A percentile compares a stretch with the other conserved stretches of the same genome.
These are phyloP conservation scores for Peniophora sp. DNA, from an alignment of 1,284 basidiomycete species.

Conservation along the genomic window DNA sequence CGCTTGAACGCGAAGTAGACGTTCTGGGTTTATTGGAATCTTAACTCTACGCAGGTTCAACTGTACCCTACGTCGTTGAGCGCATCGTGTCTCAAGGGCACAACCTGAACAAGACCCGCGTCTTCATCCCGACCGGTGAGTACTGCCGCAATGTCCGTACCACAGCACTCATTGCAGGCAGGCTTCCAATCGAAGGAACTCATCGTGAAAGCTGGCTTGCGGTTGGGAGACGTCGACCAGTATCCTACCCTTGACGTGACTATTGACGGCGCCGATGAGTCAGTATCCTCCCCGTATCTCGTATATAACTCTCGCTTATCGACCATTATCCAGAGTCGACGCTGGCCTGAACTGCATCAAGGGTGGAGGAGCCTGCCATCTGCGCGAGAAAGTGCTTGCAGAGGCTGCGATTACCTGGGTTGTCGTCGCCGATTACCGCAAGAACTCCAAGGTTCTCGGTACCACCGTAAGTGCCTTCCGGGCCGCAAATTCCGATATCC, in stretches of 20 bases:
- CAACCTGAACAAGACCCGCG: slow-evolving; percentile 68
- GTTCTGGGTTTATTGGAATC: not conserved
- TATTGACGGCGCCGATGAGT: slow-evolving; percentile 97
- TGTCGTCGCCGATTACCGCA: slow-evolving; percentile 93
- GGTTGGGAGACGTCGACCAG: slow-evolving; percentile 88
- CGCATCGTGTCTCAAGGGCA: slow-evolving; percentile 83
- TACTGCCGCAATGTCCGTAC: not conserved
- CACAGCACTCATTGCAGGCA: slow-evolving; percentile 17
- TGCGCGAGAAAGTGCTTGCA: slow-evolving; percentile 97
- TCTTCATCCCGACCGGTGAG: slow-evolving; percentile 86
- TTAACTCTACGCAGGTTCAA: slow-evolving; percentile 58
- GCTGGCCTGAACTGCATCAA: slow-evolving; percentile 89
- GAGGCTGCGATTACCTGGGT: slow-evolving; percentile 84
- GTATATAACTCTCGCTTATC: not conserved
- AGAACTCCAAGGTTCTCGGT: slow-evolving; percentile 83
- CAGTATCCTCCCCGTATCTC: slow-evolving; percentile 21
- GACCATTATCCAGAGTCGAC: slow-evolving; percentile 71
- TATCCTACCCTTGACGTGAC: slow-evolving; percentile 91
- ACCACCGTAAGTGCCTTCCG: slow-evolving; percentile 54
- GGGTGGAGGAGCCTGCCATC: slow-evolving; percentile 94
- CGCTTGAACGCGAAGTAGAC: slow-evolving; percentile 4
- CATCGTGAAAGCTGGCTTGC: slow-evolving; percentile 77
- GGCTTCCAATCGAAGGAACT: slow-evolving; percentile 97
- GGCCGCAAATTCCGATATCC: not conserved
- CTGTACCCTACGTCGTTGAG: slow-evolving; percentile 97